Evolutionary conservation across 768 basidiomycete species (phyloP).

Genomic region (Psilocybe azurescens): DNA sequence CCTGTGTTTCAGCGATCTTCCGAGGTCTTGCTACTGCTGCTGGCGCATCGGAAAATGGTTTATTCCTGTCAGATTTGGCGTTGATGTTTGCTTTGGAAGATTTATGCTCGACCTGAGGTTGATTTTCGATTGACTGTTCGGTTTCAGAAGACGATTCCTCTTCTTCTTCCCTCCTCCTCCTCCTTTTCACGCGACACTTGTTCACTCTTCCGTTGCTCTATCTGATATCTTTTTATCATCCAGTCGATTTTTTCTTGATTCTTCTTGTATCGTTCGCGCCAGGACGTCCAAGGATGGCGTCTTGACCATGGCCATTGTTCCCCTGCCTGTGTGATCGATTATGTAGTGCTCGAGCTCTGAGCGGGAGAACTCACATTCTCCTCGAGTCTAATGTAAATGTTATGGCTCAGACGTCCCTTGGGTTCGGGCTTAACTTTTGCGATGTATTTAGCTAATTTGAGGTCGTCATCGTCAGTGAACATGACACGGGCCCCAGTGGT

Average conservation of each 20-base stretch:
- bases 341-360: not conserved
- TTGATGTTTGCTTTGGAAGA: not conserved
- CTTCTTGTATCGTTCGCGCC: conserved; percentile 65
- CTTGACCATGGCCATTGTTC: conserved; percentile 56
- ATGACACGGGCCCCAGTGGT: too few species aligned
- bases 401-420: conserved; percentile 50
- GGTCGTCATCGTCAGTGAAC: conserved; percentile 24
- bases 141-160: not conserved
- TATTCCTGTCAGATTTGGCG: not conserved
- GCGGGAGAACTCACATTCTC: conserved; percentile 45
- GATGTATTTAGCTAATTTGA: conserved; percentile 32
- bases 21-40: not conserved
- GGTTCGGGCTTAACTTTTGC: conserved; percentile 49
- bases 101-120: not conserved
- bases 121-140: too few species aligned
- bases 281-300: conserved; percentile 62
- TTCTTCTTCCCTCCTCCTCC: not conserved
- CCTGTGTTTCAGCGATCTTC: not conserved
- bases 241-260: conserved; percentile 46
- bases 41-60: not conserved
- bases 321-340: conserved; percentile 6
- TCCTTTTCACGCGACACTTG: not conserved
- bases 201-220: conserved; percentile 10
- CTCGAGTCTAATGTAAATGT: conserved; percentile 45
- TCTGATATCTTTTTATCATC: conserved; percentile 33